Conservation (phyloP, 139 green algal genomes). For the Microglena sp. region DNA sequence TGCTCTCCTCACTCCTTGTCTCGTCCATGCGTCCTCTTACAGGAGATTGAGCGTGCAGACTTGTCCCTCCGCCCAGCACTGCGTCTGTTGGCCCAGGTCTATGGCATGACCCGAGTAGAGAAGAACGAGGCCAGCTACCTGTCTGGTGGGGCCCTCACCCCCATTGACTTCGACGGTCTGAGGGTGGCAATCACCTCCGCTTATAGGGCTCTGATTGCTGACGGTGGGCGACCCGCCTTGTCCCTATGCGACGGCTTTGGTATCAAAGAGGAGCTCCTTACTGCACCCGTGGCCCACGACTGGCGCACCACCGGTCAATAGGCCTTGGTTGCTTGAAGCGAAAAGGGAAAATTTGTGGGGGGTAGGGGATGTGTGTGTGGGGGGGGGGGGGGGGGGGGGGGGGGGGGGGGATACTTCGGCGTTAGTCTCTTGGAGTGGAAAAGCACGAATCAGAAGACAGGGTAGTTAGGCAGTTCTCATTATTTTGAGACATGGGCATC, state of each 20-base stretch:
- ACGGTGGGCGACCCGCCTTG: slow-evolving; percentile 32
- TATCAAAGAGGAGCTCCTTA: slow-evolving; percentile 66
- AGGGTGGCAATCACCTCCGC: slow-evolving; percentile 37
- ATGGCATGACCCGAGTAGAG: slow-evolving; percentile 17
- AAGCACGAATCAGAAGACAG: no score
- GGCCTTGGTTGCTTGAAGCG: no score
- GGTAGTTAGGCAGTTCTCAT: no score
- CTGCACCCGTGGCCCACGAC: slow-evolving; percentile 61
- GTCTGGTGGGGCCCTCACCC: no score
- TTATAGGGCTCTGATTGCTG: slow-evolving; percentile 35
- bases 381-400: no score
- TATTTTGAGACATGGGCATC: no score
- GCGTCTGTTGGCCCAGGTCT: background rate
- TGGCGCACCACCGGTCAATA: slow-evolving; percentile 42
- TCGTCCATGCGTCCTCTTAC: background rate
- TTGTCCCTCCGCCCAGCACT: background rate
- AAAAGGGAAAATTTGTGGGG: no score
- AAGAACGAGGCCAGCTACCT: slow-evolving; percentile 34
- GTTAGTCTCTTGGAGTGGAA: no score
- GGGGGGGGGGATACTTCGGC: no score
- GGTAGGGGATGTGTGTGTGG: no score
- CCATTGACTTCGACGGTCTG: no score
- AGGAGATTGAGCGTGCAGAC: no score
- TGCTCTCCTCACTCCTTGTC: background rate
- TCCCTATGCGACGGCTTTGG: slow-evolving; percentile 60